phyloP scores from a whole-genome alignment of 345 rosid genomes.

The Leavenworthia alabamica region DNA sequence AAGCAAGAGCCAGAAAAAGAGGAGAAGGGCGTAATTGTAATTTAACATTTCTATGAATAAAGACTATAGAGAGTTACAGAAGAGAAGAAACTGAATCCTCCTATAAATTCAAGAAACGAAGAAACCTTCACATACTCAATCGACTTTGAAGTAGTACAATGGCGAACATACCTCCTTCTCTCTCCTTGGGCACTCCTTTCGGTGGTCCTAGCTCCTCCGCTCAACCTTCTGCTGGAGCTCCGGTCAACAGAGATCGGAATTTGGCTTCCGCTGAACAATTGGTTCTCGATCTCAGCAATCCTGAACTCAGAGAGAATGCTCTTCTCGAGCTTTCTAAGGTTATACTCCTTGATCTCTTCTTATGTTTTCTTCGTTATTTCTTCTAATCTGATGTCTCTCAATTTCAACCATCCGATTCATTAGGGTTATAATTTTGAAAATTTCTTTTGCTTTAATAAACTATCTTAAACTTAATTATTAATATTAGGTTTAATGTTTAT shows the following conservation, averaged over 20 bases:
- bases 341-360: not conserved
- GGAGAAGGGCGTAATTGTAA: conserved; percentile 1
- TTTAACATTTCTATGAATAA: not conserved
- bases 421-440: not conserved
- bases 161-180: conserved; percentile 68
- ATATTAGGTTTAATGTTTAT: conserved; percentile 15
- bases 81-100: not conserved
- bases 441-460: not conserved
- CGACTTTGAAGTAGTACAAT: conserved; percentile 28
- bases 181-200: conserved; percentile 59
- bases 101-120: not conserved
- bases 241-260: conserved; percentile 71
- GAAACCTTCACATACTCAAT: not conserved
- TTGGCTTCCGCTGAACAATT: conserved; percentile 88
- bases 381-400: not conserved
- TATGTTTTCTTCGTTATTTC: not conserved
- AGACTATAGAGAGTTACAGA: too few relatives aligned
- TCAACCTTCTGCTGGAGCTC: conserved; percentile 35
- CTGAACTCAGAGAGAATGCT: conserved; percentile 88
- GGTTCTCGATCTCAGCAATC: conserved; percentile 88
- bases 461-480: not conserved
- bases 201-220: conserved; percentile 45
- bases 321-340: conserved; percentile 77
- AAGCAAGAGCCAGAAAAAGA: too few relatives aligned
- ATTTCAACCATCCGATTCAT: not conserved